These are phyloP conservation scores for Boletus speciosus DNA, from an alignment of 768 basidiomycete genomes.

Conservation along the genomic window DNA sequence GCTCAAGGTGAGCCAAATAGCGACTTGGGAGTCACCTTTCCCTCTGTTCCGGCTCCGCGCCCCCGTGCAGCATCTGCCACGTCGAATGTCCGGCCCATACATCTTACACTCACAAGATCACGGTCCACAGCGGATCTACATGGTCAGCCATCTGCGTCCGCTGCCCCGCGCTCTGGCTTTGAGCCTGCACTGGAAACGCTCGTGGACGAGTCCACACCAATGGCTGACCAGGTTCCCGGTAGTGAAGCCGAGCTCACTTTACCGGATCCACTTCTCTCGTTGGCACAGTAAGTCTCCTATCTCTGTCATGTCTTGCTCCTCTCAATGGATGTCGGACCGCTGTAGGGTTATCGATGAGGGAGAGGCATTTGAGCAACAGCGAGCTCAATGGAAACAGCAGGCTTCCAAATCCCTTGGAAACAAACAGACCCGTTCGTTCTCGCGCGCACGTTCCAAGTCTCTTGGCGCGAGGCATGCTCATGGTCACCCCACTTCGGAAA, in stretches of 20 bases:
- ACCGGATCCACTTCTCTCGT: conserved; percentile 57
- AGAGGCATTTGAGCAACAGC: conserved; percentile 55
- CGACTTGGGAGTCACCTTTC: conserved; percentile 4
- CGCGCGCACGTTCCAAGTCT: conserved; percentile 48
- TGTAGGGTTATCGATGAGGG: conserved; percentile 67
- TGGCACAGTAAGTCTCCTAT: conserved; percentile 38
- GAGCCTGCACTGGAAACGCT: conserved; percentile 21
- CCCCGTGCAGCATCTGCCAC: conserved; percentile 22
- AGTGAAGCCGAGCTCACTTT: conserved; percentile 50
- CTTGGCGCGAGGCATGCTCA: conserved; percentile 21
- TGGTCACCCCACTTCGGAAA: conserved; percentile 18
- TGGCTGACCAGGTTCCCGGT: background rate
- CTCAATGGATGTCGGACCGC: background rate
- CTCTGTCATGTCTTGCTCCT: background rate
- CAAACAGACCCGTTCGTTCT: conserved; percentile 56
- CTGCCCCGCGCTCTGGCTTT: conserved; percentile 1
- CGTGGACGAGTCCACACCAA: conserved; percentile 10
- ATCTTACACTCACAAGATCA: conserved; percentile 16
- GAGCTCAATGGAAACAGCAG: conserved; percentile 62
- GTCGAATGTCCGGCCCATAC: background rate
- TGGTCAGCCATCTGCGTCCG: conserved; percentile 6
- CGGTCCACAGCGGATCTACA: conserved; percentile 21
- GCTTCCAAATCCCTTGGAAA: conserved; percentile 65
- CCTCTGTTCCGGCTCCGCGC: conserved; percentile 12
- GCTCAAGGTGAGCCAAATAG: conserved; percentile 16